Percentiles rank a stretch among this genome's conserved stretches.
phyloP scores from a whole-genome alignment of 768 basidiomycete species.

The Boletus rubropictus region DNA sequence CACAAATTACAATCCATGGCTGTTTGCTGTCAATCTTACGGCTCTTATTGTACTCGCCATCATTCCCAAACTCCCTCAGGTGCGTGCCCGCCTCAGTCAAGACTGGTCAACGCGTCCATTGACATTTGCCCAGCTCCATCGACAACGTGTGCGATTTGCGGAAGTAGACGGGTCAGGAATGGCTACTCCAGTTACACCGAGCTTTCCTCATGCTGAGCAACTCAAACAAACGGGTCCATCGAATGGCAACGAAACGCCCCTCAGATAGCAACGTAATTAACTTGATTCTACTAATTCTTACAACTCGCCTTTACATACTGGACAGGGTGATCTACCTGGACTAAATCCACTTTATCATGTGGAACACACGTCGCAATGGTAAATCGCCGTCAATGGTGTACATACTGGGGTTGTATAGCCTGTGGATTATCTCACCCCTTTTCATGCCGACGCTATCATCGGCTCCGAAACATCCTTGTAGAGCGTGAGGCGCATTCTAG shows the following conservation, averaged over 20 bases:
- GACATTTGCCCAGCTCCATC: slow-evolving; percentile 55
- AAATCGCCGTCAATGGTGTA: slow-evolving; percentile 31
- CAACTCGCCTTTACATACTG: slow-evolving; percentile 15
- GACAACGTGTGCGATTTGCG: slow-evolving; percentile 76
- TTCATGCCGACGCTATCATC: slow-evolving; percentile 7
- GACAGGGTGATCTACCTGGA: slow-evolving; percentile 9
- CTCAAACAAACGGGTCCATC: slow-evolving; percentile 25
- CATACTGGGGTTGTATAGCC: slow-evolving; percentile 26
- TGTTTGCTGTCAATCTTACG: slow-evolving; percentile 87
- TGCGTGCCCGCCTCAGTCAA: slow-evolving; percentile 31
- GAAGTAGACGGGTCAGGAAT: slow-evolving; percentile 58
- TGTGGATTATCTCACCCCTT: slow-evolving; percentile 2
- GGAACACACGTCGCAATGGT: slow-evolving; percentile 20
- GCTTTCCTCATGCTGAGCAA: slow-evolving; percentile 49
- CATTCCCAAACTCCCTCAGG: slow-evolving; percentile 94
- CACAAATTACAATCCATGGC: slow-evolving; percentile 91
- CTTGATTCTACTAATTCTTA: slow-evolving; percentile 8
- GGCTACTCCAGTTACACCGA: slow-evolving; percentile 58
- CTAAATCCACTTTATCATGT: slow-evolving; percentile 11
- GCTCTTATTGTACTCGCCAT: slow-evolving; percentile 73
- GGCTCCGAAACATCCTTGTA: slow-evolving; percentile 18
- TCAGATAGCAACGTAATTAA: slow-evolving; percentile 27
- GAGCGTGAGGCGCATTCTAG: slow-evolving; percentile 27
- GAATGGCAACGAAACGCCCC: slow-evolving; percentile 46
- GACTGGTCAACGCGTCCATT: slow-evolving; percentile 9